Evolutionary conservation across 164 flowering plant species (phyloP), one percentile per base, ranked within the genome.

Genomic region (Stephania yunnanensis): DNA sequence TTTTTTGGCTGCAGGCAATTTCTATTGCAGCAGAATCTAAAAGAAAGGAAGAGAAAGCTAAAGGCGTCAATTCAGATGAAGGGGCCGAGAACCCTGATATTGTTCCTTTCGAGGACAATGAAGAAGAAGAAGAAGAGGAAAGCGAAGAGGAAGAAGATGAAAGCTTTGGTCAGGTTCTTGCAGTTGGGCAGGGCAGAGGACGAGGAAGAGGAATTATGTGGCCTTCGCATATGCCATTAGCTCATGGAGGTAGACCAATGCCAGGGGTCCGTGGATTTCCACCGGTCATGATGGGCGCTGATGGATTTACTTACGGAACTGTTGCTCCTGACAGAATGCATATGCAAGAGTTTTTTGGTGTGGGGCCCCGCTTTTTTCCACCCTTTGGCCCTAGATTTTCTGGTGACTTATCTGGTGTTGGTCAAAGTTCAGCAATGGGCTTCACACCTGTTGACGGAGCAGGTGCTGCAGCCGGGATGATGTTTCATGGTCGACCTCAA

Each of bases 111-210:
- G 99, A 95, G 79, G 99, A 95, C 82, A 92, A 92, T 74, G 99
- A 95, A 84, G 99, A 95, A 70, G 99, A 95, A 84, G 99, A 95
- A 79, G 98, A 95, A 74, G 98, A 94, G 50, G 95, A 90, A 79
- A 88, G 91, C 75, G 96, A 91, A 10, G 96, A 91, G 65, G 97
- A 91, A 68, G 97, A 92, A 75, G 99, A 95, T 3, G 96, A 90
- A 80, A 86, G 86, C 77, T 81, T 69, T 77, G 81, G 81, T 45
- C 91, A 83, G 73, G 78, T 45, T 74, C 76, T 84, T 31, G 84
- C 75, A 61, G 83, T 84, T 42, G 76, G 77, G 53, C 91, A 85
- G 74, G 97, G 93, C 68, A 84, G 96, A 81, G 97, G 99, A 71
- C 85, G 97, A 78, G 98, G 97, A 30, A 84, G 97, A 83, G 99